Base-by-base conservation (phyloP, 1,284 basidiomycete genomes). In the Cryptococcus jaspeensis region DNA sequence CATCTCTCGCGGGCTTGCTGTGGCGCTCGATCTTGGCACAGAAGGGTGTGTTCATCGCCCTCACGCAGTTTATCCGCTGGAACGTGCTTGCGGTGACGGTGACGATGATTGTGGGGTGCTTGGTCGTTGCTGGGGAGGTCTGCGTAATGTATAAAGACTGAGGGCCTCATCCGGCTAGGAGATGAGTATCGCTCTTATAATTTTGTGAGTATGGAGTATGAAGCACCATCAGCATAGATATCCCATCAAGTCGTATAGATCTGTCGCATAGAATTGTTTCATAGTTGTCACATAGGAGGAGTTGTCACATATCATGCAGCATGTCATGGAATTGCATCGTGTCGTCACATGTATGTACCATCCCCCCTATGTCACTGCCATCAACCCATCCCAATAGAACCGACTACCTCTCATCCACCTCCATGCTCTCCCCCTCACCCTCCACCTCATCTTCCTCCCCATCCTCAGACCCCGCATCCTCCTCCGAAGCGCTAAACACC, bases 1-100 rank as follows among this genome's bases (percentile, higher is more conserved):
- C 91, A 0, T 92, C 89, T 58, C 82, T 98, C 11, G 93, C 93
- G 0, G 94, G 94, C 0, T 77, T 98, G 52, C 81, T 98, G 11
- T 98, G 95, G 95, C 80, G 83, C 25, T 76, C 80, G 16, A 94
- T 96, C 53, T 79, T 97, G 55, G 72, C 74, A 49, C 88, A 92
- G 70, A 95, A 93, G 70, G 85, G 84, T 0, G 87, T 94, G 51
- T 67, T 72, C 1, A 84, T 97, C n/a, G 80, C 69, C 12, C 84
- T 85, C 59, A 63, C 70, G 47, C 81, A 85, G 47, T 97, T 97
- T 77, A 84, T 88, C 1, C 75, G 79, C 54, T 85, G 88, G 82
- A 96, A 95, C 71, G 55, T 83, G 7, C 74, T 87, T 3, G 84
- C 85, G 0, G 66, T 88, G 16, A 81, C 80, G 35, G 83, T 84